Conservation (phyloP, 768 basidiomycete genomes). For the Cystobasidium ongulense region DNA sequence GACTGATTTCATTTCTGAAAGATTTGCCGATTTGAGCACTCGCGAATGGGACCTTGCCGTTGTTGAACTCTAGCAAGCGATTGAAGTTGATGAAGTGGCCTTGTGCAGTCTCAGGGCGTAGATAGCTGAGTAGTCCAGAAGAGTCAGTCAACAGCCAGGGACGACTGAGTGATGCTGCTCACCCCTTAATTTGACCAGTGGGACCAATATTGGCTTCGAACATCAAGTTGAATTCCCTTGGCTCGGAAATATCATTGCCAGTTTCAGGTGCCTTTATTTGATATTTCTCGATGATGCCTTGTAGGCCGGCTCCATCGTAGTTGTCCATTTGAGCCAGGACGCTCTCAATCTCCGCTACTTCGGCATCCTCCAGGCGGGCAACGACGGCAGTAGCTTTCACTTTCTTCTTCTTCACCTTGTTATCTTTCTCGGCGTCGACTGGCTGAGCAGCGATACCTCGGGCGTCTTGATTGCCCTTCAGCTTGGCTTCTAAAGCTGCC, state of each 20-base stretch:
- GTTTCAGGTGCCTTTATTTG: constrained; percentile 83
- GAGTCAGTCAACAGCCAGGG: background rate
- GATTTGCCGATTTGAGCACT: constrained; percentile 92
- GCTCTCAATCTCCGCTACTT: constrained; percentile 66
- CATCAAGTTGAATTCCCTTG: constrained; percentile 97
- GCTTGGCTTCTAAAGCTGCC: constrained; percentile 75
- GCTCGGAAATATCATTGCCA: constrained; percentile 82
- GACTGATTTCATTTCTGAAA: constrained; percentile 97
- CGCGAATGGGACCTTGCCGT: constrained; percentile 89
- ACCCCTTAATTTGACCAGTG: constrained; percentile 94
- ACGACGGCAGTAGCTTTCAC: constrained; percentile 60
- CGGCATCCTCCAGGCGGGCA: constrained; percentile 64
- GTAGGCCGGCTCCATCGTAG: constrained; percentile 78
- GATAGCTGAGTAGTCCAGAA: constrained; percentile 54
- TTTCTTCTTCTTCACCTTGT: constrained; percentile 65
- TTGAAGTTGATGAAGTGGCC: constrained; percentile 98
- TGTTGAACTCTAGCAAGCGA: constrained; percentile 94
- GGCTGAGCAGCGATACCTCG: constrained; percentile 51
- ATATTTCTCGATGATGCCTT: constrained; percentile 71
- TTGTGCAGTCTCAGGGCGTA: constrained; percentile 96
- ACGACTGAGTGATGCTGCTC: constrained; percentile 38
- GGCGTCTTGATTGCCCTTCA: constrained; percentile 85
- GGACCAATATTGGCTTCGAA: constrained; percentile 95
- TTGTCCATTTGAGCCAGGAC: constrained; percentile 90
- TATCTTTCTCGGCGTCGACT: constrained; percentile 50